Conservation (phyloP, 1,284 basidiomycete genomes). For the Tylopilus sp. region DNA sequence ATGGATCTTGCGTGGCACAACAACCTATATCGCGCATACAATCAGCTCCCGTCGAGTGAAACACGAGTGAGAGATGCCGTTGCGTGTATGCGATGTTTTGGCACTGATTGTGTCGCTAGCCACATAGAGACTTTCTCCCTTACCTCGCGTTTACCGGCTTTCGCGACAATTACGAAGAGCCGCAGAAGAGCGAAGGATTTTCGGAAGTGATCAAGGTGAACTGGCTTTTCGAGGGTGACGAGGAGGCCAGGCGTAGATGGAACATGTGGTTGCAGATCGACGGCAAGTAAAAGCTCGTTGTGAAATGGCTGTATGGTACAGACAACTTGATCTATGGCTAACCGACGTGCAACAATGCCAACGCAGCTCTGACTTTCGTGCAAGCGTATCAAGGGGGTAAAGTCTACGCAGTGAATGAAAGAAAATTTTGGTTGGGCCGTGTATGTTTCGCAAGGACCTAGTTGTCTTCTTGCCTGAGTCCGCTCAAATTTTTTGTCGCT, state of each 20-base stretch:
- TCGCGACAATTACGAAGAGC: slow-evolving; percentile 62
- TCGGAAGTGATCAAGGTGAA: slow-evolving; percentile 71
- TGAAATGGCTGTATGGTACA: background rate
- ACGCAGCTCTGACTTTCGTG: background rate
- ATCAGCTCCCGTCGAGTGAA: slow-evolving; percentile 44
- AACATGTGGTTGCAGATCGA: slow-evolving; percentile 74
- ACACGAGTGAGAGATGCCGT: slow-evolving; percentile 35
- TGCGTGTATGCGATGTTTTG: background rate
- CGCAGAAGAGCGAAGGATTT: slow-evolving; percentile 67
- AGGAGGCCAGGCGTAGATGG: slow-evolving; percentile 70
- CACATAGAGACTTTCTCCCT: slow-evolving; percentile 58
- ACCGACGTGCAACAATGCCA: slow-evolving; percentile 1
- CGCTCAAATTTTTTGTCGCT: slow-evolving; percentile 54
- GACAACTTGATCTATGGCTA: slow-evolving; percentile 12
- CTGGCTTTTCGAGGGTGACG: slow-evolving; percentile 74
- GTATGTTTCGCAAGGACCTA: slow-evolving; percentile 10
- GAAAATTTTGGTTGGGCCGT: background rate
- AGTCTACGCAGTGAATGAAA: background rate
- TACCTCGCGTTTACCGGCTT: slow-evolving; percentile 62
- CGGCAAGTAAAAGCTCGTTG: slow-evolving; percentile 41
- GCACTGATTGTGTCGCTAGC: slow-evolving; percentile 29
- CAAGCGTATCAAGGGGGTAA: background rate
- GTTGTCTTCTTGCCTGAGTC: slow-evolving; percentile 50
- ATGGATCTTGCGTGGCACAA: slow-evolving; percentile 85
- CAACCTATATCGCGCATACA: slow-evolving; percentile 78